Base-by-base conservation (phyloP, 108 stramenopile genomes). In the Craspedostauros australis region DNA sequence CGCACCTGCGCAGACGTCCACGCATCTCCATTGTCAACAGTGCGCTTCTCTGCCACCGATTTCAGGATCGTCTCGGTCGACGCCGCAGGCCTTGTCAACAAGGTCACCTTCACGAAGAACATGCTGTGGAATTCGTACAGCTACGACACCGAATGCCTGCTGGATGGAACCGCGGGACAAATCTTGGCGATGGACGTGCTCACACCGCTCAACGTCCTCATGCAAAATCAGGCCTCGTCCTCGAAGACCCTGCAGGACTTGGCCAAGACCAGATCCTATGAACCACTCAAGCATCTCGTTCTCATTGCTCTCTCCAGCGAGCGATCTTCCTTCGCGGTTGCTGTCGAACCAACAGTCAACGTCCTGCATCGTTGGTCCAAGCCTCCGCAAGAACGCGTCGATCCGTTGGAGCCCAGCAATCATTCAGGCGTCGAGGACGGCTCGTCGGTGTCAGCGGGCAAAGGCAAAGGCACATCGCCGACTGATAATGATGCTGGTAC, bases 151-250 rank as follows among this genome's bases (percentile, higher is more conserved):
- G 94, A 91, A 45, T 93, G 91, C 68, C 57, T 95, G 29, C 54
- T 95, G 32, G 94, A 95, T 68, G 94, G 91, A 0, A 89, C 81
- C 5, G 85, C 91, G 5, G 87, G 87, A 9, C 82, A 81, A 58
- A 88, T 88, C 26, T 54, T 89, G 31, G 83, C 84, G 5, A 70
- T 82, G 73, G 77, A 83, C 61, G 79, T 79, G 4, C 48, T 84
- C 26, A 57, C 63, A n/a, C 80, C 85, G 1, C 65, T 64, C 39
- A 27, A 62, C 19, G 41, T 45, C 32, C 49, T 61, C 16, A n/a
- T n/a, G n/a, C n/a, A n/a, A n/a, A 2, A 66, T 52, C 19, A 50
- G 23, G 11, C 27, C 6, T 27, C 56, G 18, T 30, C 12, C 15
- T 15, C 49, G 3, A 46, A 53, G 7, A 16, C 39, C 12, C 22